Evolutionary conservation across 1,284 basidiomycete genomes (phyloP).

Genomic region (Pseudozyma tsukubaensis): DNA sequence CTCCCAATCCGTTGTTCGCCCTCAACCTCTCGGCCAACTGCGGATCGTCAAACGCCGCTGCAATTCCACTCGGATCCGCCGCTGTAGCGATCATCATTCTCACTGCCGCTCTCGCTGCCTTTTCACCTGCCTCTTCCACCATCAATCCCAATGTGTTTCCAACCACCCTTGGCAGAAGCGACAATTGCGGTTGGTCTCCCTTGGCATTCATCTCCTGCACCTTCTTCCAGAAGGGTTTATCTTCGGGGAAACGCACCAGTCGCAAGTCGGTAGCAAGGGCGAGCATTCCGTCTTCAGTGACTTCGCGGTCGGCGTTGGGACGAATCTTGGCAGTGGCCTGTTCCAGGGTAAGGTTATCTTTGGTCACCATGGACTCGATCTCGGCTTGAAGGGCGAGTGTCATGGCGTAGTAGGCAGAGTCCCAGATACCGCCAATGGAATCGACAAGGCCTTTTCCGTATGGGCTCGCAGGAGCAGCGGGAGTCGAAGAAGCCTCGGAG

Average conservation of each 20-base stretch:
- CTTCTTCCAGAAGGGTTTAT: conserved; percentile 54
- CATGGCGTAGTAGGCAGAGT: conserved; percentile 68
- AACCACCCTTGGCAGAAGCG: conserved; percentile 29
- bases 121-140: conserved; percentile 41
- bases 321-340: conserved; percentile 46
- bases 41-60: conserved; percentile 44
- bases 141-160: conserved; percentile 36
- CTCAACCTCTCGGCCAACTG: conserved; percentile 42
- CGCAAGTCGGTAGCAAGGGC: conserved; percentile 52
- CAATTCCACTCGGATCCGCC: conserved; percentile 44
- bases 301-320: conserved; percentile 35
- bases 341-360: conserved; percentile 50
- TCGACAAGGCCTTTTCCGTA: conserved; percentile 70
- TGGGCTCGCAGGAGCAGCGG: conserved; percentile 28
- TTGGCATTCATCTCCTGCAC: conserved; percentile 51
- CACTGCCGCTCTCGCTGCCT: conserved; percentile 40
- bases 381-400: conserved; percentile 46
- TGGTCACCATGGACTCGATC: conserved; percentile 36
- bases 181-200: conserved; percentile 51
- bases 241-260: conserved; percentile 57
- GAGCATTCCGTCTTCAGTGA: conserved; percentile 35
- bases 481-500: conserved; percentile 4
- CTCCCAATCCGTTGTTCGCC: conserved; percentile 27
- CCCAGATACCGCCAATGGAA: conserved; percentile 69
- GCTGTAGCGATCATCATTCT: conserved; percentile 46